Percentiles rank a stretch among this genome's conserved stretches.
Conservation (phyloP, 306 rosid genomes). For the Casuarina equisetifolia region DNA sequence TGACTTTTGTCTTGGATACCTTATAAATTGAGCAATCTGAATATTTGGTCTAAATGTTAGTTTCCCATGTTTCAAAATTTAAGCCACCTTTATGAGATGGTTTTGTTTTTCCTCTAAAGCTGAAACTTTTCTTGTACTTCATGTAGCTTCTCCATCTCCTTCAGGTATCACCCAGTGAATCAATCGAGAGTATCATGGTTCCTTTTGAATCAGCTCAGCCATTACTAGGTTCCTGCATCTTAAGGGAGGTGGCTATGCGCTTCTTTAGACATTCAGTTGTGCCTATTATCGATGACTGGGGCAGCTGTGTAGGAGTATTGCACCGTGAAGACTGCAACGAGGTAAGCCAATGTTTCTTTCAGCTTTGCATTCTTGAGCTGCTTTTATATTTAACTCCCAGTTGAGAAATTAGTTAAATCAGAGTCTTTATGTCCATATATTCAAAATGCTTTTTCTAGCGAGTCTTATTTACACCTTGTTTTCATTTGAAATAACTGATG, state of each 20-base stretch:
- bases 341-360: conserved; percentile 36
- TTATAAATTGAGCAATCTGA: neutral
- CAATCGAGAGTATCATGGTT: conserved; percentile 62
- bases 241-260: conserved; percentile 62
- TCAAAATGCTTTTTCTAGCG: neutral
- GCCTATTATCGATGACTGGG: conserved; percentile 79
- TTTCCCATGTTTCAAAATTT: neutral
- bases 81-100: neutral
- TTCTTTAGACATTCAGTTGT: conserved; percentile 55
- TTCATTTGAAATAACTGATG: neutral
- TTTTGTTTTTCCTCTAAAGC: conserved; percentile 8
- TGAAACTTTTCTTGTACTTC: conserved; percentile 6
- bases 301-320: conserved; percentile 69
- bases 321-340: conserved; percentile 74
- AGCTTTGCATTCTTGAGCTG: neutral
- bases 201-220: conserved; percentile 67
- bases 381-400: neutral
- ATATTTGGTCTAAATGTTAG: neutral
- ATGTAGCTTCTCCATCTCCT: conserved; percentile 20
- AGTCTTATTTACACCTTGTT: neutral
- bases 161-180: conserved; percentile 61
- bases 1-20: neutral
- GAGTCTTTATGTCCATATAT: neutral
- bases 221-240: conserved; percentile 44
- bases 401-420: neutral